Percentiles rank a stretch among this genome's conserved stretches.
Conservation (phyloP, 2,329 filamentous ascomycete genomes). For the Cercospora janseana region DNA sequence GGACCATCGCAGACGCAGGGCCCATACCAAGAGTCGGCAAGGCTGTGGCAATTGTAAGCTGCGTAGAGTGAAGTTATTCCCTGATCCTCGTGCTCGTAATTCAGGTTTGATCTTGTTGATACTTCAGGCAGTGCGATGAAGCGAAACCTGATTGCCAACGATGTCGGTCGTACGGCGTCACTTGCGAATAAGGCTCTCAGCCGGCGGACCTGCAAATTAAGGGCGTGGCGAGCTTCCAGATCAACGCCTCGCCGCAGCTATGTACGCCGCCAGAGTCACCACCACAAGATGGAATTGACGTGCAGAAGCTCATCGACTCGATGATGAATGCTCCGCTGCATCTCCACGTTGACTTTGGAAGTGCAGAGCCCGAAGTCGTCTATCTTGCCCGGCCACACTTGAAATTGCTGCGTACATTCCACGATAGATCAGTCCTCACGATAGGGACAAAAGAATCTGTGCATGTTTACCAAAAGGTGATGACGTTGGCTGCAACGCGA, state of each 20-base stretch:
- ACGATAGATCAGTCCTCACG: slow-evolving; percentile 27
- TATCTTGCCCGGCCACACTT: slow-evolving; percentile 25
- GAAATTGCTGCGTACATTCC: slow-evolving; percentile 29
- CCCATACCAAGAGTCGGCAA: slow-evolving; percentile 54
- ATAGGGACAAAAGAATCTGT: slow-evolving; percentile 29
- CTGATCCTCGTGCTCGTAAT: background rate
- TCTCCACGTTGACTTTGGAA: slow-evolving; percentile 17
- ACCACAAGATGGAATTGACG: slow-evolving; percentile 11
- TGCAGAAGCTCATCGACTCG: slow-evolving; percentile 8
- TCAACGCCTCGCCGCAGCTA: slow-evolving; percentile 8
- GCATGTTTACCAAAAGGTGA: slow-evolving; percentile 26
- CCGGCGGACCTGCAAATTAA: slow-evolving; percentile 24
- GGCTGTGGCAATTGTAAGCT: slow-evolving; percentile 60
- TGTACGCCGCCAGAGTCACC: slow-evolving; percentile 1
- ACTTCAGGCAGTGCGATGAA: slow-evolving; percentile 53
- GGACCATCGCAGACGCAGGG: slow-evolving; percentile 24
- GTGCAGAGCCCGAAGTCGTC: slow-evolving; percentile 15
- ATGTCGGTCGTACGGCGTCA: slow-evolving; percentile 49
- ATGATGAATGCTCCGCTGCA: slow-evolving; percentile 24
- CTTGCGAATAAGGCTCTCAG: slow-evolving; percentile 48
- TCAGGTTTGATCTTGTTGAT: slow-evolving; percentile 2
- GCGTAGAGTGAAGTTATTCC: slow-evolving; percentile 51
- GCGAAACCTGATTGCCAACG: slow-evolving; percentile 50
- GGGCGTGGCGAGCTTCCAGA: slow-evolving; percentile 27
- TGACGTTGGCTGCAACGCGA: slow-evolving; percentile 16